Evolutionary conservation across 2,329 filamentous ascomycete species (phyloP).

Genomic region (Aspergillus sp.): DNA sequence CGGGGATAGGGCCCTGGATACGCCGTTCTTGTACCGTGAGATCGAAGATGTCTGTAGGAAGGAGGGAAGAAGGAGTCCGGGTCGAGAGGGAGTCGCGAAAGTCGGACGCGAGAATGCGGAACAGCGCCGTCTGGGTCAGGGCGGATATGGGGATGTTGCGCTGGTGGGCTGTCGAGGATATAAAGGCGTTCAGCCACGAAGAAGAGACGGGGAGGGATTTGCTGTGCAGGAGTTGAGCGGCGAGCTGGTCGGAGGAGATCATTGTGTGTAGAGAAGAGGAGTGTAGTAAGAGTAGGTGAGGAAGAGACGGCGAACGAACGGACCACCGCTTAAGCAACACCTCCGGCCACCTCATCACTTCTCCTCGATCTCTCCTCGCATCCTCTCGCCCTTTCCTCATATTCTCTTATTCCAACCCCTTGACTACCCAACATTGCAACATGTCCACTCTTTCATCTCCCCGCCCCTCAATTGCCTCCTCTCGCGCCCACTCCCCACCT

Average conservation of each 20-base stretch:
- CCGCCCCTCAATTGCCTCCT: slow-evolving; percentile 58
- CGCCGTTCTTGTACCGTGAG: slow-evolving; percentile 54
- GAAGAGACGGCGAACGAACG: slow-evolving; percentile 13
- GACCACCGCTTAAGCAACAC: slow-evolving; percentile 25
- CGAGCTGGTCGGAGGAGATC: slow-evolving; percentile 34
- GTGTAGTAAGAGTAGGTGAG: neutral
- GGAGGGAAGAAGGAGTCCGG: slow-evolving; percentile 43
- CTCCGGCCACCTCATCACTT: neutral
- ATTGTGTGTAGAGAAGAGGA: neutral
- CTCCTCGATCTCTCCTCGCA: neutral
- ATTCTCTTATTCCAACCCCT: slow-evolving; percentile 2
- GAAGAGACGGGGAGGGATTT: slow-evolving; percentile 56
- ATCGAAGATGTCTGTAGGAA: slow-evolving; percentile 61
- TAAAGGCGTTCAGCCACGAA: slow-evolving; percentile 65
- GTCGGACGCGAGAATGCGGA: slow-evolving; percentile 76
- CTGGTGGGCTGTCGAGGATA: slow-evolving; percentile 53
- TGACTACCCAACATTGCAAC: slow-evolving; percentile 8
- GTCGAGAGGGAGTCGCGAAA: slow-evolving; percentile 62
- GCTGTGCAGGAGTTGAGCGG: slow-evolving; percentile 54
- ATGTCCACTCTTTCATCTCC: slow-evolving; percentile 64
- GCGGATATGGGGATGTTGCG: slow-evolving; percentile 63
- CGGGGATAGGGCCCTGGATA: slow-evolving; percentile 63
- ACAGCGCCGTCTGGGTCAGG: slow-evolving; percentile 74
- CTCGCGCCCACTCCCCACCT: slow-evolving; percentile 53
- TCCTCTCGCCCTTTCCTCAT: neutral